Conservation (phyloP, 2,329 filamentous ascomycete species). For the Talaromyces amestolkiae region DNA sequence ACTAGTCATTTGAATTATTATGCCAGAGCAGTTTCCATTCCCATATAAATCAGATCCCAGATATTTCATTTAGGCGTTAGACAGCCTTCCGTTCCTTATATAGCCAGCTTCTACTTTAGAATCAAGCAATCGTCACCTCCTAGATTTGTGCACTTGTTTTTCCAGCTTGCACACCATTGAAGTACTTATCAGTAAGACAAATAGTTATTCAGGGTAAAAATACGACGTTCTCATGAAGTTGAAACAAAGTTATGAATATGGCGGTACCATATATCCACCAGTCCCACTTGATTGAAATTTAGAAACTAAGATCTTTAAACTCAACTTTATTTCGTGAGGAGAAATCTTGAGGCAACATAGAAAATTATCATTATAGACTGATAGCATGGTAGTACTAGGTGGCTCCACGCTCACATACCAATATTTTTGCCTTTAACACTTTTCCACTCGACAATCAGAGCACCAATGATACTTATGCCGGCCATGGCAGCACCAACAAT, state of each 20-base stretch:
- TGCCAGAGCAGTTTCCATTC: background rate
- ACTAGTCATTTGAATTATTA: no score
- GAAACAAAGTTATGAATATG: background rate
- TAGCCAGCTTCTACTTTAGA: background rate
- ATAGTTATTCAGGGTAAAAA: background rate
- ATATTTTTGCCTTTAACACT: slow-evolving; percentile 15
- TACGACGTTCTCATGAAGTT: background rate
- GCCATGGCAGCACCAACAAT: slow-evolving; percentile 6
- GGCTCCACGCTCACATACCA: slow-evolving; percentile 1
- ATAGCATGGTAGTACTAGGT: background rate
- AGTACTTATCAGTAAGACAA: background rate
- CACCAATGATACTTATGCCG: slow-evolving; percentile 8
- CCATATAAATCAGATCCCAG: background rate
- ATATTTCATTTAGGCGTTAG: background rate
- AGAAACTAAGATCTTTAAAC: background rate
- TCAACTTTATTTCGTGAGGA: background rate
- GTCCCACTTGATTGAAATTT: background rate
- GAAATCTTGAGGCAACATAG: background rate
- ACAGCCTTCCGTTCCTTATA: background rate
- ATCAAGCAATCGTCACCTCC: background rate
- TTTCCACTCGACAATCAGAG: slow-evolving; percentile 10
- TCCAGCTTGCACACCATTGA: background rate
- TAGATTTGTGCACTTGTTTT: no score
- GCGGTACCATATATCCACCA: background rate
- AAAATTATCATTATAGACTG: background rate